phyloP scores from a whole-genome alignment of 2,329 filamentous ascomycete species.

The Leptodontidium sp. region DNA sequence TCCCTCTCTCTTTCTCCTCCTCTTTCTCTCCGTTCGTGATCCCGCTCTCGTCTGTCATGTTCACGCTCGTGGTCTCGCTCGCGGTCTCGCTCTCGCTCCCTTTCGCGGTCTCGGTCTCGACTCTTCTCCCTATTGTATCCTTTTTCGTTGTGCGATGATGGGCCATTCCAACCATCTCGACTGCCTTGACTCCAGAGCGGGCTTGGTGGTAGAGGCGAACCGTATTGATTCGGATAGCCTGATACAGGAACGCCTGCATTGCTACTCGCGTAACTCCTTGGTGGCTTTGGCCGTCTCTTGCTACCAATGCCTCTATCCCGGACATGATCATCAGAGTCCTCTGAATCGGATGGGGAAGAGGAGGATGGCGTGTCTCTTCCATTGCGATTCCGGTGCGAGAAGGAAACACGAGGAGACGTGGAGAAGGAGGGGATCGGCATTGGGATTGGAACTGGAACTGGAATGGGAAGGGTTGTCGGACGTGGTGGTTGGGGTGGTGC shows the following conservation, averaged over 20 bases:
- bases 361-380: conserved; percentile 32
- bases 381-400: conserved; percentile 13
- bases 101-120: conserved; percentile 25
- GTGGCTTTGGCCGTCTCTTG: conserved; percentile 15
- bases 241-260: conserved; percentile 30
- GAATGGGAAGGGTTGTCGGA: conserved; percentile 21
- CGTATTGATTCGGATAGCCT: conserved; percentile 41
- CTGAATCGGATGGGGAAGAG: conserved; percentile 21
- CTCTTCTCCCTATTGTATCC: conserved; percentile 4
- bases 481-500: conserved; percentile 29
- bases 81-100: conserved; percentile 19
- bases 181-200: conserved; percentile 25
- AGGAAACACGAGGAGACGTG: conserved; percentile 4
- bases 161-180: conserved; percentile 5
- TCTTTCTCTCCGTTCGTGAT: conserved; percentile 8
- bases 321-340: conserved; percentile 20
- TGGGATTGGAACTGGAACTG: conserved; percentile 25
- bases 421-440: conserved; percentile 19
- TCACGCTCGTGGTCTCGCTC: conserved; percentile 19
- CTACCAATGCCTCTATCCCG: background rate
- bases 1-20: conserved; percentile 1
- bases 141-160: background rate
- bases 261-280: conserved; percentile 22
- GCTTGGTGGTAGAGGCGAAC: conserved; percentile 32
- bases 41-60: background rate